Evolutionary conservation across 805 yeast species (phyloP).

Genomic region (Schwanniomyces pseudopolymorphus): DNA sequence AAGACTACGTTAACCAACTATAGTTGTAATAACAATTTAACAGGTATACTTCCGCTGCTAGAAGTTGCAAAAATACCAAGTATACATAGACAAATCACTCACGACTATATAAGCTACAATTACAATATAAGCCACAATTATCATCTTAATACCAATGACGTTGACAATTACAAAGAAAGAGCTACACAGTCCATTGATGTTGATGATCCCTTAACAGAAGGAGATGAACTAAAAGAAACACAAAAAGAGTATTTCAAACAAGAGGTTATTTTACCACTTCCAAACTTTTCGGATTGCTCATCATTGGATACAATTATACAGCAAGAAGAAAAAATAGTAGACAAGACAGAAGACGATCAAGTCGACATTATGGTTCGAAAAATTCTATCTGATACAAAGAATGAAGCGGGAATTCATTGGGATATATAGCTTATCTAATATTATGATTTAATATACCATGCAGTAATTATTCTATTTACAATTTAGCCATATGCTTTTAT

Average conservation of each 20-base stretch:
- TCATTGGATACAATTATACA: not conserved
- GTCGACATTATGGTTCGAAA: slow-evolving; percentile 17
- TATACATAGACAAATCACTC: not conserved
- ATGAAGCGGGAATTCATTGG: not conserved
- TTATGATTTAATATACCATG: not conserved
- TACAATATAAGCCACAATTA: not conserved
- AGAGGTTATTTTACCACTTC: not conserved
- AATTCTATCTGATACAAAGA: slow-evolving; percentile 6
- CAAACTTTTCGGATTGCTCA: not conserved
- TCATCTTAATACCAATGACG: no score
- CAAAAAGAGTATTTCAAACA: not conserved
- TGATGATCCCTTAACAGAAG: not conserved
- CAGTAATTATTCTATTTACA: slow-evolving; percentile 5
- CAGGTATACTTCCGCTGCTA: not conserved
- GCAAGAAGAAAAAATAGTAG: not conserved
- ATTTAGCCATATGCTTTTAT: not conserved
- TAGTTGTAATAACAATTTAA: not conserved
- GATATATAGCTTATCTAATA: no score
- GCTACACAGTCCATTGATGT: no score
- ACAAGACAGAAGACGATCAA: slow-evolving; percentile 7
- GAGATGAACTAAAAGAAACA: not conserved
- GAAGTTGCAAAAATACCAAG: not conserved
- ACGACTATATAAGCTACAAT: not conserved
- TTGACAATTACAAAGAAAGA: no score
- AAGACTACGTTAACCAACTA: not conserved